A percentile compares a stretch with the other conserved stretches of the same genome.
These are phyloP conservation scores for Fusarium penzigii DNA, from an alignment of 2,329 filamentous ascomycete species.

Conservation along the genomic window DNA sequence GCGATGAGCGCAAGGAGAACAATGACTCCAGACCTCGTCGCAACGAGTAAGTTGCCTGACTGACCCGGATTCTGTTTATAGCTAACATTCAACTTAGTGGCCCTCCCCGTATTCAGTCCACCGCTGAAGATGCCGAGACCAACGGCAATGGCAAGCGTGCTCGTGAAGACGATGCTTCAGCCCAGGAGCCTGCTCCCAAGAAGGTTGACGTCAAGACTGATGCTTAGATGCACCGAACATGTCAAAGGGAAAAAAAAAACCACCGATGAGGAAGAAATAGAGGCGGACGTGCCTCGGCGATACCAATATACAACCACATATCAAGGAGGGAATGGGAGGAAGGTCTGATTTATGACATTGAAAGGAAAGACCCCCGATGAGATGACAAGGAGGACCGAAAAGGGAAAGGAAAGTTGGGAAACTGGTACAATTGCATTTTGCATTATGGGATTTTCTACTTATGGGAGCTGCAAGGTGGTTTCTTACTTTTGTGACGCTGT, in stretches of 20 bases:
- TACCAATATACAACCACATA: constrained; percentile 18
- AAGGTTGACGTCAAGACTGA: constrained; percentile 59
- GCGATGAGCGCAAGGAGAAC: constrained; percentile 33
- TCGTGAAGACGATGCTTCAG: constrained; percentile 51
- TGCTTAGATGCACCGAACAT: constrained; percentile 7
- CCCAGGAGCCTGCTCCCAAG: constrained; percentile 55
- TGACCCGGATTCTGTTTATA: neutral
- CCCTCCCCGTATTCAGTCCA: constrained; percentile 47
- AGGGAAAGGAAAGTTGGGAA: constrained; percentile 1
- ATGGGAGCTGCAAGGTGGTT: constrained; percentile 16
- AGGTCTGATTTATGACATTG: constrained; percentile 8
- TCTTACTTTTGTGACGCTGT: constrained; percentile 16
- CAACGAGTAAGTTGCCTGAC: constrained; percentile 26
- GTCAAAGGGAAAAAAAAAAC: constrained; percentile 3
- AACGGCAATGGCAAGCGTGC: constrained; percentile 52
- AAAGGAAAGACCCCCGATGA: neutral
- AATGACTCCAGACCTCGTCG: constrained; percentile 28
- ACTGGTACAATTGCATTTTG: constrained; percentile 17
- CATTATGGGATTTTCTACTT: constrained; percentile 25
- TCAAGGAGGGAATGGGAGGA: constrained; percentile 2
- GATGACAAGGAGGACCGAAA: constrained; percentile 8
- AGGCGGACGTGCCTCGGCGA: constrained; percentile 9
- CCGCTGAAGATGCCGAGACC: constrained; percentile 38
- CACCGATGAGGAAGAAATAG: neutral
- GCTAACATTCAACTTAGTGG: constrained; percentile 21